Conservation (phyloP, 305 asterid species). For the Ilex paraguariensis region DNA sequence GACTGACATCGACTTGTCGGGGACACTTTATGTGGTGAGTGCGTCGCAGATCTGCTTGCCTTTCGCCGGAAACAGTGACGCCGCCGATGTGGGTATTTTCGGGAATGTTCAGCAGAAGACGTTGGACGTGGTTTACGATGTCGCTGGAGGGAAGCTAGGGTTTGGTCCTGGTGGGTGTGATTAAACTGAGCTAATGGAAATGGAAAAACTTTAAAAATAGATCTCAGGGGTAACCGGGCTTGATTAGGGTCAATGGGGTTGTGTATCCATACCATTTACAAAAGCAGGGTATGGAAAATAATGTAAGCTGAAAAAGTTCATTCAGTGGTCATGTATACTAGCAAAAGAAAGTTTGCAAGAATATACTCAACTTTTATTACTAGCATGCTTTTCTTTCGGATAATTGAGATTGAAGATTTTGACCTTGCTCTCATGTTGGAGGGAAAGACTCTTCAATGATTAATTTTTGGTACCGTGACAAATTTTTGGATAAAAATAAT, state of each 20-base stretch:
- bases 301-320: no score
- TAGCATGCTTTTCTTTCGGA: no score
- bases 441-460: no score
- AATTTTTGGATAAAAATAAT: no score
- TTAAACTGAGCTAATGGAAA: background rate
- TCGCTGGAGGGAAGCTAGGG: conserved; percentile 72
- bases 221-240: background rate
- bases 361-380: no score
- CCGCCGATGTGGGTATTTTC: conserved; percentile 33
- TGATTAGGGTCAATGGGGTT: background rate
- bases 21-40: conserved; percentile 25
- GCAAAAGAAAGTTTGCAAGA: no score
- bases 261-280: no score
- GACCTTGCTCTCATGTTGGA: no score
- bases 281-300: no score
- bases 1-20: conserved; percentile 31
- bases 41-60: conserved; percentile 51
- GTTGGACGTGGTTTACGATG: conserved; percentile 70
- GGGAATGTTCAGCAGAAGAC: conserved; percentile 73
- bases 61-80: conserved; percentile 52
- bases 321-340: no score
- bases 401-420: no score
- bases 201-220: background rate
- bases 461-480: no score
- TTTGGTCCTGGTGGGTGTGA: conserved; percentile 58